phyloP scores from a whole-genome alignment of 176 grass and related monocot species.

The Zizania latifolia region DNA sequence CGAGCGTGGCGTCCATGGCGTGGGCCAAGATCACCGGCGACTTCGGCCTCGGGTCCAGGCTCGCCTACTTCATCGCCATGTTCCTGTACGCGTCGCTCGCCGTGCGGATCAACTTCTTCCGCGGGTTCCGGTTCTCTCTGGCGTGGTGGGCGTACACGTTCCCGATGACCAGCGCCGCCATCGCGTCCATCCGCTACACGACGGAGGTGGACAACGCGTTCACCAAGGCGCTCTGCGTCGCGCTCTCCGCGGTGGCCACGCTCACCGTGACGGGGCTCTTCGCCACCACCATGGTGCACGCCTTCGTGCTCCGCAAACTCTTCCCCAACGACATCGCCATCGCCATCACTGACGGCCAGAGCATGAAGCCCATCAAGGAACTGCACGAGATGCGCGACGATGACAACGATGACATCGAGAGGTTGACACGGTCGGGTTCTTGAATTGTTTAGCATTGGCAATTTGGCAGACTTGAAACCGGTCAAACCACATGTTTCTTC shows the following conservation, averaged over 20 bases:
- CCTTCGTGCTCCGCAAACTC: slow-evolving; percentile 54
- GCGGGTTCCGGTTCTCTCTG: slow-evolving; percentile 75
- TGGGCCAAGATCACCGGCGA: slow-evolving; percentile 65
- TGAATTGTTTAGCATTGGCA: no score
- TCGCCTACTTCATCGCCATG: slow-evolving; percentile 70
- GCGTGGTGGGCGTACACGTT: slow-evolving; percentile 99
- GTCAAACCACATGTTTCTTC: no score
- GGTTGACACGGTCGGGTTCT: no score
- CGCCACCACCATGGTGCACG: slow-evolving; percentile 53
- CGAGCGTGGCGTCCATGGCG: slow-evolving; percentile 79
- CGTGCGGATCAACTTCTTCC: slow-evolving; percentile 86
- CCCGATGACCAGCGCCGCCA: slow-evolving; percentile 81
- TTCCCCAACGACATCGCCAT: slow-evolving; percentile 94
- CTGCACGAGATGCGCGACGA: slow-evolving; percentile 11
- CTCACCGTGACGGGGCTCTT: slow-evolving; percentile 53
- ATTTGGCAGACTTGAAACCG: no score
- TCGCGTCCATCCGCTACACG: slow-evolving; percentile 72
- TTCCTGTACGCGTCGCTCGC: slow-evolving; percentile 92
- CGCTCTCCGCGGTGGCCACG: slow-evolving; percentile 46
- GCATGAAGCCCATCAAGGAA: slow-evolving; percentile 43
- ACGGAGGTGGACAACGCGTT: slow-evolving; percentile 55
- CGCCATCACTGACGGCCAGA: slow-evolving; percentile 57
- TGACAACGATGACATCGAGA: slow-evolving; percentile 29
- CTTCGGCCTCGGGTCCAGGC: slow-evolving; percentile 46
- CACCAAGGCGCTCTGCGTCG: slow-evolving; percentile 47